Percentiles rank a stretch among this genome's conserved stretches.
phyloP scores from a whole-genome alignment of 2,329 filamentous ascomycete species.

The Pestalotiopsis sp. region DNA sequence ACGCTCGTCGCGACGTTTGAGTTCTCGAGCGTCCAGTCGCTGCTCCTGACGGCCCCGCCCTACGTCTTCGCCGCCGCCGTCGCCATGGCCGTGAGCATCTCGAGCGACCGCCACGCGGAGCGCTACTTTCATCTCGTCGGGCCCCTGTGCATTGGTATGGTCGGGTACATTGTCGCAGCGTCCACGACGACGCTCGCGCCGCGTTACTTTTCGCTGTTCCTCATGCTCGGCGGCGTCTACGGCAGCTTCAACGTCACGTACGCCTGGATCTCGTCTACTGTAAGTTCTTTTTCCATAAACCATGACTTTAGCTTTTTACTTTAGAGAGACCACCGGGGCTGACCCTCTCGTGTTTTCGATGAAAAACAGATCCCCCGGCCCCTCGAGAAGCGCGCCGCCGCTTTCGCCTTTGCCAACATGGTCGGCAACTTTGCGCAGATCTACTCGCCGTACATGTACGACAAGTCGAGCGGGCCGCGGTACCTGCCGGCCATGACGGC shows the following conservation, averaged over 20 bases:
- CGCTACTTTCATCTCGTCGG: conserved; percentile 62
- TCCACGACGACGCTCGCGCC: conserved; percentile 55
- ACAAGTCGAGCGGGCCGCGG: conserved; percentile 23
- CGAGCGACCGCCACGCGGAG: conserved; percentile 63
- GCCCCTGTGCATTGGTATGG: conserved; percentile 56
- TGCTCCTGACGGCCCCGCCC: conserved; percentile 57
- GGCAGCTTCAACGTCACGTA: conserved; percentile 28
- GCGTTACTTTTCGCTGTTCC: conserved; percentile 42
- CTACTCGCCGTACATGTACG: conserved; percentile 29
- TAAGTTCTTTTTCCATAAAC: neutral
- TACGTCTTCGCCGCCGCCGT: conserved; percentile 59
- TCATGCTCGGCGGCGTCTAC: conserved; percentile 27
- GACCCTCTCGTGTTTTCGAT: too few relatives aligned
- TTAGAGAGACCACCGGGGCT: neutral
- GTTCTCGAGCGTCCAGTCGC: conserved; percentile 18
- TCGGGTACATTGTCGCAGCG: conserved; percentile 62
- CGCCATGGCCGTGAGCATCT: conserved; percentile 60
- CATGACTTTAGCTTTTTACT: neutral
- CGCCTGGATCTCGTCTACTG: conserved; percentile 26
- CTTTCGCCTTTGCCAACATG: conserved; percentile 26
- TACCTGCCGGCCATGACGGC: conserved; percentile 29
- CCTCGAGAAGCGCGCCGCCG: conserved; percentile 21
- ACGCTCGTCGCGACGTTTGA: conserved; percentile 23
- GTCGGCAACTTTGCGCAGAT: conserved; percentile 25
- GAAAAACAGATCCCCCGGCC: conserved; percentile 19